A percentile compares a stretch with the other conserved stretches of the same genome.
Conservation (phyloP, 1,284 basidiomycete genomes). For the Grifola frondosa region DNA sequence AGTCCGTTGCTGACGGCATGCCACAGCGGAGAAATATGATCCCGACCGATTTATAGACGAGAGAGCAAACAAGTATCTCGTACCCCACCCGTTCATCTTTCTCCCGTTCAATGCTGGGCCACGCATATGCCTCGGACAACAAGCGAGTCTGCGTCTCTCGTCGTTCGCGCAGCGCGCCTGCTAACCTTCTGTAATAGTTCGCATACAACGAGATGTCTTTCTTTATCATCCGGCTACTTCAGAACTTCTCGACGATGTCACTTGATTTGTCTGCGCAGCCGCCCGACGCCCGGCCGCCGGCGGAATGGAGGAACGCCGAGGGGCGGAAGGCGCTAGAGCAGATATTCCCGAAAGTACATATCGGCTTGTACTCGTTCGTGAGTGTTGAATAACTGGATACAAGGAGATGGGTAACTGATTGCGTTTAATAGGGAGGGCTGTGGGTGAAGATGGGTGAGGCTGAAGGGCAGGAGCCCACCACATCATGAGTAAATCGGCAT, state of each 20-base stretch:
- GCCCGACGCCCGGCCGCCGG: slow-evolving; percentile 19
- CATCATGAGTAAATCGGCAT: too few relatives aligned
- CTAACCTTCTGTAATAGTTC: slow-evolving; percentile 39
- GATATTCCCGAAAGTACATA: slow-evolving; percentile 19
- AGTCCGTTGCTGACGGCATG: background rate
- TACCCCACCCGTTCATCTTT: slow-evolving; percentile 47
- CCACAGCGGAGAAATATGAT: slow-evolving; percentile 42
- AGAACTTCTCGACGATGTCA: slow-evolving; percentile 45
- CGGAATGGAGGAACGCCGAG: slow-evolving; percentile 14
- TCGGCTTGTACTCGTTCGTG: slow-evolving; percentile 36
- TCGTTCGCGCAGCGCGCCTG: too few relatives aligned
- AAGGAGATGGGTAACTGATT: background rate
- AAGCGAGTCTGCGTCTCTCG: slow-evolving; percentile 29
- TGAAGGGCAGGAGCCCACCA: too few relatives aligned
- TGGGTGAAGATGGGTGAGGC: slow-evolving; percentile 29
- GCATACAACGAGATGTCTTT: slow-evolving; percentile 46
- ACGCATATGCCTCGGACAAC: slow-evolving; percentile 48
- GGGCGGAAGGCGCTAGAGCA: slow-evolving; percentile 21
- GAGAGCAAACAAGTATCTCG: slow-evolving; percentile 35
- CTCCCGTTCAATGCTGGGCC: slow-evolving; percentile 51
- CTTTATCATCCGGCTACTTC: slow-evolving; percentile 42
- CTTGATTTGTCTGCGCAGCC: slow-evolving; percentile 32
- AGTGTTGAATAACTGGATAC: slow-evolving; percentile 20
- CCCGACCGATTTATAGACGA: slow-evolving; percentile 45
- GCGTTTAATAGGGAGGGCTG: slow-evolving; percentile 24